phyloP scores from a whole-genome alignment of 2,329 filamentous ascomycete species.

The Penicillium paneum region DNA sequence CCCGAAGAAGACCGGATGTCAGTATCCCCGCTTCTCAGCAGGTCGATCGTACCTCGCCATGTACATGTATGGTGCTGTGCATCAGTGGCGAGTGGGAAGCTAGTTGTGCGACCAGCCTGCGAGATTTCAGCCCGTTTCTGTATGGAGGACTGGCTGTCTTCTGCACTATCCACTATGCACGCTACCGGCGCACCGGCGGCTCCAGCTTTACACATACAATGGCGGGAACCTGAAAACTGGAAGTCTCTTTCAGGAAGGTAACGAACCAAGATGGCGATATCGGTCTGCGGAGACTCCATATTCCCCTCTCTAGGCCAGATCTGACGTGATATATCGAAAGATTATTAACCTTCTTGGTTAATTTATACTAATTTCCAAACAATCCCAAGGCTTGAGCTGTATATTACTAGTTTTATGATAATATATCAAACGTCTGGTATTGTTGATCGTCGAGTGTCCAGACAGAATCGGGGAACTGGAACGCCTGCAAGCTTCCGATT shows the following conservation, averaged over 20 bases:
- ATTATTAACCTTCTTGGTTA: neutral
- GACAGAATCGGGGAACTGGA: neutral
- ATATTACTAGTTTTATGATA: neutral
- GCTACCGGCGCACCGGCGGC: neutral
- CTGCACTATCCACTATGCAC: neutral
- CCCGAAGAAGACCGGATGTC: neutral
- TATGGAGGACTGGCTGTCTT: neutral
- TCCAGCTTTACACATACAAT: neutral
- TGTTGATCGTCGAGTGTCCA: too few relatives aligned
- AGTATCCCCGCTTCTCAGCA: neutral
- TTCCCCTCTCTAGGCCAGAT: neutral
- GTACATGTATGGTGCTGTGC: neutral
- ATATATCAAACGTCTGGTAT: neutral
- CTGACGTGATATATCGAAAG: neutral
- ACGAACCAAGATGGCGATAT: neutral
- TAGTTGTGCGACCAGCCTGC: neutral
- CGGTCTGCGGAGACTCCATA: neutral
- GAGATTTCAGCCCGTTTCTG: neutral
- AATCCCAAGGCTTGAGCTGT: neutral
- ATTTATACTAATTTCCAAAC: neutral
- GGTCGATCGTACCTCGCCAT: conserved; percentile 1
- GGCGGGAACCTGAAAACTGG: neutral
- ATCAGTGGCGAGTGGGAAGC: neutral
- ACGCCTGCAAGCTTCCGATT: neutral
- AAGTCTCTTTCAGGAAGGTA: neutral